A percentile compares a stretch with the other conserved stretches of the same genome.
These are phyloP conservation scores for Fragaria iinumae DNA, from an alignment of 306 rosid species.

Conservation along the genomic window DNA sequence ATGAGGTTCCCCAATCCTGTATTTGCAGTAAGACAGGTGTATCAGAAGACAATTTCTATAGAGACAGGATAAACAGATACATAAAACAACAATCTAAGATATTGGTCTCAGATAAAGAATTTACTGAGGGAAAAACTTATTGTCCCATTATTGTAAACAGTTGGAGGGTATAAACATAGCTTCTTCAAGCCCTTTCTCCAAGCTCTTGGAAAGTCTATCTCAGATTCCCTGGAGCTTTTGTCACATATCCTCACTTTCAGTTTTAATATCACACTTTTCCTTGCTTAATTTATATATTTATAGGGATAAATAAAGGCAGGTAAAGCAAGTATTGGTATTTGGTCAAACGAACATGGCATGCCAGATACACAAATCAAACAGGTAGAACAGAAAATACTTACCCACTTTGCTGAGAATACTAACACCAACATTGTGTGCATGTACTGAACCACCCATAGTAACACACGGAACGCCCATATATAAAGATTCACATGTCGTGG, in stretches of 20 bases:
- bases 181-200: neutral
- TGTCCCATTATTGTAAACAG: neutral
- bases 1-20: constrained; percentile 68
- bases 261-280: neutral
- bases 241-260: neutral
- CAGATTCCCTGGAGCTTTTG: neutral
- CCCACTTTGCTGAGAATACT: constrained; percentile 97
- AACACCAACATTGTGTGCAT: constrained; percentile 98
- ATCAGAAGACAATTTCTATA: neutral
- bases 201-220: neutral
- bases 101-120: neutral
- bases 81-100: neutral
- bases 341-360: constrained; percentile 7
- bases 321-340: neutral
- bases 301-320: neutral
- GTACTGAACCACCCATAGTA: constrained; percentile 95
- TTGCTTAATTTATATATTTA: neutral
- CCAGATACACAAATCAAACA: constrained; percentile 11
- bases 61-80: neutral
- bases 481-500: constrained; percentile 93
- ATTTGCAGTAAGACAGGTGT: neutral
- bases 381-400: constrained; percentile 34
- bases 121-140: neutral
- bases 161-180: neutral
- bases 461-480: constrained; percentile 99